These are phyloP conservation scores for Pelargonium australe DNA, from an alignment of 441 rosid species.

Conservation along the genomic window DNA sequence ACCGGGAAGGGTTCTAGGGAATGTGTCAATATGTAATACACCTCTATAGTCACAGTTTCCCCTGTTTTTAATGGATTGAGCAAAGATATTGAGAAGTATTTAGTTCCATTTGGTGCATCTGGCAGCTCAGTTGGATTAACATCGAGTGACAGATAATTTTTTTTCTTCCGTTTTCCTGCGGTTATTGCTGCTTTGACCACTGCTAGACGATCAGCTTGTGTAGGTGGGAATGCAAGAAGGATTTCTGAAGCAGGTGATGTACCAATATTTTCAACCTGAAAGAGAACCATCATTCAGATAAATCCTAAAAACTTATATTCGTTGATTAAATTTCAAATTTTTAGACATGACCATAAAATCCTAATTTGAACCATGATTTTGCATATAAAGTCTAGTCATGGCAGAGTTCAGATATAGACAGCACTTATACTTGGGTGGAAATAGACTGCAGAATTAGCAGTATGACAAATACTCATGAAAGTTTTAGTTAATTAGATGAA, in stretches of 20 bases:
- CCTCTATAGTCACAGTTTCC: constrained; percentile 65
- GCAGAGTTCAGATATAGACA: not conserved
- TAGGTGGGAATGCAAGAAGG: constrained; percentile 78
- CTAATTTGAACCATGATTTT: constrained; percentile 4
- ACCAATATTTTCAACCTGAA: constrained; percentile 78
- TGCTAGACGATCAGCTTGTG: constrained; percentile 61
- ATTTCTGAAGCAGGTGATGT: constrained; percentile 52
- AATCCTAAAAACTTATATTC: not conserved
- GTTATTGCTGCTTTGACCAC: constrained; percentile 64
- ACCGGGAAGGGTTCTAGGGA: constrained; percentile 85
- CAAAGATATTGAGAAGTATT: constrained; percentile 48
- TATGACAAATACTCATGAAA: not conserved
- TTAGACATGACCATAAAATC: constrained; percentile 9
- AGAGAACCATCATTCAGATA: constrained; percentile 17
- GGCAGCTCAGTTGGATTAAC: constrained; percentile 62
- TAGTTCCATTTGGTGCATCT: constrained; percentile 70
- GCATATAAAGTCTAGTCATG: not conserved
- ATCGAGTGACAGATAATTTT: constrained; percentile 46
- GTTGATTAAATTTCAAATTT: not conserved
- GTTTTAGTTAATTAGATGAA: not conserved
- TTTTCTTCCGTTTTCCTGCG: constrained; percentile 71
- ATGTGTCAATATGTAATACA: constrained; percentile 70
- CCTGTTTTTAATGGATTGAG: constrained; percentile 52
- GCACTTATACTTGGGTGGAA: not conserved
- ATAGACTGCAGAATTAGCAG: not conserved